Conservation (phyloP, 2,329 filamentous ascomycete species). For the Fusarium burgessii region DNA sequence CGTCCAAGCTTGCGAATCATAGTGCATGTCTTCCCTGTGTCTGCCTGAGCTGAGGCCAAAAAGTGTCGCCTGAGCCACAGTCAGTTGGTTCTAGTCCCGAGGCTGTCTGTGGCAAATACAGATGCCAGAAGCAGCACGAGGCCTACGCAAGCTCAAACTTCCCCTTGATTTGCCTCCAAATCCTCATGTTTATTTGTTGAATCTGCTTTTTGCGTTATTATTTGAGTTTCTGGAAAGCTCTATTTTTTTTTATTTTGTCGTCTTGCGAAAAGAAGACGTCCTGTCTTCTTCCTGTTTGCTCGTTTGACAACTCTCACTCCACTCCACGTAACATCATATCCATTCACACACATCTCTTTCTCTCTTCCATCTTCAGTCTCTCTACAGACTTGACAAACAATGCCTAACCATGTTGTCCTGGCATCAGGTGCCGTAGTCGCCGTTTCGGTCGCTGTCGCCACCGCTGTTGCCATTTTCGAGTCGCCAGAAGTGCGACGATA, state of each 20-base stretch:
- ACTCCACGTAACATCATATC: conserved; percentile 4
- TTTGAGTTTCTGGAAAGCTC: conserved; percentile 18
- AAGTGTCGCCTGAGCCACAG: conserved; percentile 41
- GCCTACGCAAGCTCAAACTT: conserved; percentile 42
- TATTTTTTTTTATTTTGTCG: background rate
- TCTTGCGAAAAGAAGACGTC: background rate
- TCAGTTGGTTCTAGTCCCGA: conserved; percentile 7
- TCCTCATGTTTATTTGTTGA: conserved; percentile 7
- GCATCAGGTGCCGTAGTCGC: conserved; percentile 70
- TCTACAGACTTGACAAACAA: conserved; percentile 44
- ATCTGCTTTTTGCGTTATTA: background rate
- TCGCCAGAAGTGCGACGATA: conserved; percentile 72
- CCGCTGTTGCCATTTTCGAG: conserved; percentile 72
- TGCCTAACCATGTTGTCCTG: conserved; percentile 69
- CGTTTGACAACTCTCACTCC: conserved; percentile 19
- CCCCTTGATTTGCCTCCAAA: conserved; percentile 33
- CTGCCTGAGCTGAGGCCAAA: conserved; percentile 33
- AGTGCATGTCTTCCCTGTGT: conserved; percentile 12
- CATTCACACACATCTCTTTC: conserved; percentile 10
- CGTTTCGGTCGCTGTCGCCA: conserved; percentile 67
- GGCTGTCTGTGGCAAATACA: conserved; percentile 36
- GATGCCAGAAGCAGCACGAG: conserved; percentile 21
- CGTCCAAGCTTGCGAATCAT: conserved; percentile 43
- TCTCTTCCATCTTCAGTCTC: conserved; percentile 23
- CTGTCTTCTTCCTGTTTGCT: conserved; percentile 18